phyloP scores from a whole-genome alignment of 306 rosid genomes.

The Prunus salicina region DNA sequence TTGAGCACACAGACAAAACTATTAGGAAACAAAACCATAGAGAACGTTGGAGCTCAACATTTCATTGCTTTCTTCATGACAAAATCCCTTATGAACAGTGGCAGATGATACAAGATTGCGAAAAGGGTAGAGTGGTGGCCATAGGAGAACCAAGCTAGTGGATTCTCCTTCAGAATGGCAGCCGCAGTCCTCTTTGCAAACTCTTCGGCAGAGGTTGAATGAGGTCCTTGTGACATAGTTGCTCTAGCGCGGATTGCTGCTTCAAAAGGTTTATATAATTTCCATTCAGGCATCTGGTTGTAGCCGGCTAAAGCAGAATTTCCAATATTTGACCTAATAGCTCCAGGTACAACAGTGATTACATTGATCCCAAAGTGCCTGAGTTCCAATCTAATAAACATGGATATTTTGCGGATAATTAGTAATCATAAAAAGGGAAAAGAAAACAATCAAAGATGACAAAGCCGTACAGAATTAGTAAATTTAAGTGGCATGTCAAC shows the following conservation, averaged over 20 bases:
- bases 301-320: conserved; percentile 44
- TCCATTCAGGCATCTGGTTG: conserved; percentile 70
- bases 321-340: conserved; percentile 72
- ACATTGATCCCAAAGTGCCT: conserved; percentile 77
- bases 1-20: background rate
- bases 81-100: conserved; percentile 61
- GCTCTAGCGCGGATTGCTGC: conserved; percentile 59
- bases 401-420: background rate
- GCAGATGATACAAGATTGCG: conserved; percentile 70
- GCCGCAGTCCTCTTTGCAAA: conserved; percentile 68
- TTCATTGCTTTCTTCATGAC: conserved; percentile 40
- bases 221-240: conserved; percentile 45
- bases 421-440: background rate
- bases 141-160: conserved; percentile 78
- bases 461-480: background rate
- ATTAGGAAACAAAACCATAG: no score
- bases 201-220: conserved; percentile 69
- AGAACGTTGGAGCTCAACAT: conserved; percentile 4
- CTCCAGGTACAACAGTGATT: conserved; percentile 81
- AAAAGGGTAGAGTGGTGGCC: conserved; percentile 51
- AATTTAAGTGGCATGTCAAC: background rate
- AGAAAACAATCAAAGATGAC: background rate
- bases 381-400: conserved; percentile 56
- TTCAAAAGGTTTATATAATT: conserved; percentile 64
- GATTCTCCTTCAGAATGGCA: conserved; percentile 58